phyloP scores from a whole-genome alignment of 2,329 filamentous ascomycete genomes.

The Westerdykella aurantiaca region DNA sequence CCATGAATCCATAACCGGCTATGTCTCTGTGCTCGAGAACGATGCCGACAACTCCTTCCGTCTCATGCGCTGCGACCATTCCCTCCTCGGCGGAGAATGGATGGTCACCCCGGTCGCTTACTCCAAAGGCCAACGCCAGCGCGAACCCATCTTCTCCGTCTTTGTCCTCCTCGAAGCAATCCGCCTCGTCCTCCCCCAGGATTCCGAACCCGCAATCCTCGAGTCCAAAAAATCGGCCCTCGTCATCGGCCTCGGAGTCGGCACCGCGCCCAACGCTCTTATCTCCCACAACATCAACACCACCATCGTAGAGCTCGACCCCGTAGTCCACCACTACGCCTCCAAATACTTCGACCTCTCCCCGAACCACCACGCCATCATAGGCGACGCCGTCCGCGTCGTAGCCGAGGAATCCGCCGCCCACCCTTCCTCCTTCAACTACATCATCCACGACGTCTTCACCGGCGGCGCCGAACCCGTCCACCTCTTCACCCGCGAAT shows the following conservation, averaged over 20 bases:
- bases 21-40: constrained; percentile 84
- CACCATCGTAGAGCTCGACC: constrained; percentile 92
- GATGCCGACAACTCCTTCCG: constrained; percentile 60
- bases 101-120: constrained; percentile 47
- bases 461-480: constrained; percentile 92
- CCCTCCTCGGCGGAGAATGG: constrained; percentile 90
- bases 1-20: constrained; percentile 81
- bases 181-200: constrained; percentile 56
- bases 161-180: constrained; percentile 94
- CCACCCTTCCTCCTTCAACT: constrained; percentile 59
- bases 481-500: constrained; percentile 79
- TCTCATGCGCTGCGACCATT: constrained; percentile 88
- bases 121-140: constrained; percentile 47
- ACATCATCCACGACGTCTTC: constrained; percentile 96
- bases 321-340: constrained; percentile 78
- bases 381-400: constrained; percentile 75
- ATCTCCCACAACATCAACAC: constrained; percentile 85
- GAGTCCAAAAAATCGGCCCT: constrained; percentile 72
- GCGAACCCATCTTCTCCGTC: constrained; percentile 90
- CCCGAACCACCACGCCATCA: constrained; percentile 68
- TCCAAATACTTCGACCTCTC: constrained; percentile 75
- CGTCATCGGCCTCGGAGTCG: constrained; percentile 87
- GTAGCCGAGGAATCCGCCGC: constrained; percentile 49
- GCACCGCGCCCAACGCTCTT: constrained; percentile 81
- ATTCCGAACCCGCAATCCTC: constrained; percentile 38